Base-by-base conservation (phyloP, 2,329 filamentous ascomycete genomes). In the Rhynchosporium agropyri region DNA sequence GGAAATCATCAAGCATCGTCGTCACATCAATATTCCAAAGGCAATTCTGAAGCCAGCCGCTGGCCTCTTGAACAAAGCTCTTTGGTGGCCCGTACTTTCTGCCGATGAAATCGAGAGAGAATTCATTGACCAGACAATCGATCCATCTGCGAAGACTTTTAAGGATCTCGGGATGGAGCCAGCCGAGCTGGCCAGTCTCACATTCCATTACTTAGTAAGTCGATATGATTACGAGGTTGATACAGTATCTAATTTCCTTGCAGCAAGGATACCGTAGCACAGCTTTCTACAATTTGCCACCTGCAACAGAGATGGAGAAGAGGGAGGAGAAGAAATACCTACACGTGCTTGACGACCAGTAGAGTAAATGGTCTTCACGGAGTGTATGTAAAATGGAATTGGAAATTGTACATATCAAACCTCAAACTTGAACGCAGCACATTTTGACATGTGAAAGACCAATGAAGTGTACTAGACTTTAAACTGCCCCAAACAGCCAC, bases 251-350 rank as follows among this genome's bases (percentile, higher is more conserved):
- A 69, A 81, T 71, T 55, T 59, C 69, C 74, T 49, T 69, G 69
- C 71, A 94, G 91, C 90, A 96, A 90, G 89, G 88, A 77, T 97
- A 91, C 83, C 89, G 95, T 75, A 94, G 90, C 79, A 85, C 89
- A 63, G 85, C 88, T 73, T 95, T 89, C 84, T 97, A 96, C 78
- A 94, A 99, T 76, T 83, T 98, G 69, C 95, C 95, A 57, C 94
- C 95, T 55, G 89, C 94, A 73, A 97, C 94, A 40, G 94, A 97
- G 80, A 90, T 89, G 78, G 95, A 99, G 83, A 95, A 88, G 84
- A 84, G 85, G 72, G 93, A 98, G 78, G 93, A 98, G 79, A 95
- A 89, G 85, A 95, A 97, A 83, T 99, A 96, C 77, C 81, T 98
- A 77, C 95, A 99, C 77, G 93, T 99, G 65, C 81, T 92, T 75